Evolutionary conservation across 495 filamentous ascomycete species (phyloP), one percentile per base, ranked within the genome.

Genomic region (Chaetomidium leptoderma): DNA sequence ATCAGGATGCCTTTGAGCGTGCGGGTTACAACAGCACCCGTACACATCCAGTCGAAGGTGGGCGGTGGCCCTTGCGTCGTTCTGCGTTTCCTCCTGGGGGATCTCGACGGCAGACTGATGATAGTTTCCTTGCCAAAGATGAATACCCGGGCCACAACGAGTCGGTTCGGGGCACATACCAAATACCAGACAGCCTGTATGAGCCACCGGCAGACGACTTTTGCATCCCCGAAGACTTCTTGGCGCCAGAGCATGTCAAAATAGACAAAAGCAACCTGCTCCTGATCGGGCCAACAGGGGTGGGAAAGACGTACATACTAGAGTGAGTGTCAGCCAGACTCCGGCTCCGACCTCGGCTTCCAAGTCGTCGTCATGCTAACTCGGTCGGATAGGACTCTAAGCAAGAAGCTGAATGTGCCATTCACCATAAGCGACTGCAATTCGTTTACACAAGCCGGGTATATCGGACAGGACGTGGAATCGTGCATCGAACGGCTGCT

Each of bases 401-500:
- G 76, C 70, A 81, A 78, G 64, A 75, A 78, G 55, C 70, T 98
- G 21, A 91, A 93, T 51, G 93, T 97, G 2, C 95, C 93, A 0
- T 97, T 98, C 69, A 92, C 89, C 58, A 97, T 97, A 70, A 93
- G 91, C 57, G 95, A 98, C 68, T 97, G 95, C 72, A 97, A 95
- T 14, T 87, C 93, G 4, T 92, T 98, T 61, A 98, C 93, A 2
- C 91, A 96, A 76, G 91, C 93, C 6, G 93, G 93, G 14, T 98
- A 98, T 66, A 96, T 98, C 55, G 93, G 93, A 55, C 92, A 97
- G 67, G 93, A 98, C 66, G 92, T 88, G 43, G 93, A 98, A 64
- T 84, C 89, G 0, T 96, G 91, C 63, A 89, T 98, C 19, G 89
- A 95, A 63, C 83, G 92, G 26, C 79, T 98, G 30, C 76, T 98